Conservation (phyloP, 2,329 filamentous ascomycete genomes). For the Scortechinia acanthostroma region DNA sequence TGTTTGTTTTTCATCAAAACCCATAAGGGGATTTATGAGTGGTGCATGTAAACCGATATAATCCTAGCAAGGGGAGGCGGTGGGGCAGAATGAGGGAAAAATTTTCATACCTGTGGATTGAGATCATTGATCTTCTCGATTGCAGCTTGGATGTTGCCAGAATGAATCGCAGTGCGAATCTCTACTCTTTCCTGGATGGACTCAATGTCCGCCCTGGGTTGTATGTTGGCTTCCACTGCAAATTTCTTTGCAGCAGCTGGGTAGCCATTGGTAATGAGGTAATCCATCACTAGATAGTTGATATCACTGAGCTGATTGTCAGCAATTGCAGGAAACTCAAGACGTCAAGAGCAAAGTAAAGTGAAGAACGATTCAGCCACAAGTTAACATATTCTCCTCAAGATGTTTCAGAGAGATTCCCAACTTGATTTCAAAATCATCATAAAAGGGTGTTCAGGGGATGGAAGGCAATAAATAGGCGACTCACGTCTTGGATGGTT, state of each 20-base stretch:
- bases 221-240: constrained; percentile 61
- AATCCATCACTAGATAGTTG: constrained; percentile 66
- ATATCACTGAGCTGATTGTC: constrained; percentile 45
- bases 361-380: constrained; percentile 27
- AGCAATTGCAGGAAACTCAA: constrained; percentile 7
- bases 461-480: constrained; percentile 4
- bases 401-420: constrained; percentile 69
- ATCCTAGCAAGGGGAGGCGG: constrained; percentile 46
- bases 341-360: constrained; percentile 5
- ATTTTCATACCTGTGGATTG: constrained; percentile 51
- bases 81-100: constrained; percentile 3
- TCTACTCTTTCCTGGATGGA: constrained; percentile 56
- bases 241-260: constrained; percentile 61
- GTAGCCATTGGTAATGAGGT: constrained; percentile 65
- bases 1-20: constrained; percentile 59
- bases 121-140: constrained; percentile 64
- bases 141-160: constrained; percentile 55
- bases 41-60: constrained; percentile 69
- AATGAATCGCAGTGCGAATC: constrained; percentile 57
- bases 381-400: constrained; percentile 65
- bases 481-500: constrained; percentile 60
- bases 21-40: constrained; percentile 54
- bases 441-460: constrained; percentile 13
- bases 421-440: constrained; percentile 62
- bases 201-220: constrained; percentile 42